Base-by-base conservation (phyloP, 495 filamentous ascomycete genomes). In the Penicillium cosmopolitanum region DNA sequence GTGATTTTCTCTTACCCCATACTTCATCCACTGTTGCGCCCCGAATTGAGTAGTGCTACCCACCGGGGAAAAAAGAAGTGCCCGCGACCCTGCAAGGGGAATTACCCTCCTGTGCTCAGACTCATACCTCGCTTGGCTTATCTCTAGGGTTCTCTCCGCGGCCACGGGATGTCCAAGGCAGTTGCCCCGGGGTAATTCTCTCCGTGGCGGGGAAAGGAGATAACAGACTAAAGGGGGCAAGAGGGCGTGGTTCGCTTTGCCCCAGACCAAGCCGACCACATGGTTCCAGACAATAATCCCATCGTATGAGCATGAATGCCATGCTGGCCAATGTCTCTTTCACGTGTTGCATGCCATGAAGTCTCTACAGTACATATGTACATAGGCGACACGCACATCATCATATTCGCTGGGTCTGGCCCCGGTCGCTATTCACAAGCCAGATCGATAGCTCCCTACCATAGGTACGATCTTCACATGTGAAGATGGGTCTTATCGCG, bases 1-100 rank as follows among this genome's bases (percentile, higher is more conserved):
- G 47, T 33, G 50, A 64, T 47, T 58, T 58, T 60, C 53, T 31
- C 19, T 36, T 64, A 62, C 66, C 63, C 66, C 63, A 66, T 63
- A 68, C 54, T 67, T 34, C 42, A 50, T 46, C 42, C 55, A 31
- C 19, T 23, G 50, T 36, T 51, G 12, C 21, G 40, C 40, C 40
- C 40, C 40, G 35, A 36, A 55, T 60, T 4, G 28, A 59, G 60
- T 62, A 57, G 51, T 25, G 9, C 16, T 57, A 57, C 50, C 60
- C 60, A 62, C 60, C 35, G 28, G 46, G 52, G 38, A 11, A 55
- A 47, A 60, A 50, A 28, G 44, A 48, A 48, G 44, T 48, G 21
- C 23, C 44, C 44, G 18, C n/a, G 7, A 8, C 13, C 2, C 16
- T 43, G 16, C 40, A 48, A 48, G 44, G 44, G 23, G 44, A 48